These are phyloP conservation scores for Arxiozyma heterogenica DNA, from an alignment of 1,139 yeast genomes.

Conservation along the genomic window DNA sequence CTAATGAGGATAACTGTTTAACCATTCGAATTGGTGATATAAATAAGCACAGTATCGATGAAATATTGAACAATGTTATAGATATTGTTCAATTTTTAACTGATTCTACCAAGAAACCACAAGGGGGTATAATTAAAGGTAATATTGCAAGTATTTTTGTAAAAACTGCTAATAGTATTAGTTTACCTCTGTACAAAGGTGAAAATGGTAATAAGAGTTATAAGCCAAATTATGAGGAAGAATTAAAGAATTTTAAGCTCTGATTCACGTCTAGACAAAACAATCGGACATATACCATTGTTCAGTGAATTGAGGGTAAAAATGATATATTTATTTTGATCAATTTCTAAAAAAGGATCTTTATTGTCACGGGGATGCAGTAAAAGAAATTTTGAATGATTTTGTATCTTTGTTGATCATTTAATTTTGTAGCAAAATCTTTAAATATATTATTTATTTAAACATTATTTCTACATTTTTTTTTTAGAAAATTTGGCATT, in stretches of 20 bases:
- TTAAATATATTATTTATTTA: too few relatives aligned
- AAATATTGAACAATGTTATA: conserved; percentile 46
- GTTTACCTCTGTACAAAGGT: conserved; percentile 38
- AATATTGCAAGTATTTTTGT: conserved; percentile 45
- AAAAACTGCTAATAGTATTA: conserved; percentile 55
- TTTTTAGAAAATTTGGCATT: too few relatives aligned
- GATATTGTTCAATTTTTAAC: conserved; percentile 45
- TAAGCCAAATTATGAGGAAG: conserved; percentile 3
- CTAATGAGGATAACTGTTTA: conserved; percentile 43
- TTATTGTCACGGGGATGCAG: neutral
- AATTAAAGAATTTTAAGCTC: conserved; percentile 4
- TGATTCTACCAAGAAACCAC: conserved; percentile 41
- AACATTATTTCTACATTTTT: too few relatives aligned
- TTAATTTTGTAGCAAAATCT: too few relatives aligned
- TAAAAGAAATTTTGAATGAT: neutral
- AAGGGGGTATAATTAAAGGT: conserved; percentile 48
- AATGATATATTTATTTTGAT: too few relatives aligned
- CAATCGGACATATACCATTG: neutral
- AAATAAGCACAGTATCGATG: conserved; percentile 35
- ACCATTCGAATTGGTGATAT: conserved; percentile 44
- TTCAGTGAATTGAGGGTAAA: neutral
- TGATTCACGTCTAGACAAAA: neutral
- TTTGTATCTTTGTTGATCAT: neutral
- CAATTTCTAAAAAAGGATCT: neutral
- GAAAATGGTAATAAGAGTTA: neutral